These are phyloP conservation scores for Capsella rubella DNA, from an alignment of 441 rosid species.

Conservation along the genomic window DNA sequence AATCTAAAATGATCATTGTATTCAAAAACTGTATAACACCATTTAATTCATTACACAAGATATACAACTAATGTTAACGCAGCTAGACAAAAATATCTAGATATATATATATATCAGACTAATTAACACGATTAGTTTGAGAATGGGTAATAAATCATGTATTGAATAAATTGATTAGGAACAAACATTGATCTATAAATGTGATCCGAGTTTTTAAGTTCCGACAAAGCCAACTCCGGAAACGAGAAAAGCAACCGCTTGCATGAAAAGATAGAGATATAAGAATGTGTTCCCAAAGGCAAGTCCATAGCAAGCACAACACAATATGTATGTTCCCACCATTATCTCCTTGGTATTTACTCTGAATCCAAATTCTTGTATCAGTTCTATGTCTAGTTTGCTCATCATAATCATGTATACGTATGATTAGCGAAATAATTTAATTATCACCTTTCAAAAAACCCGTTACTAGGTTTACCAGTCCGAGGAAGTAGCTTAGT, in stretches of 20 bases:
- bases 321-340: conserved; percentile 47
- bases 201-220: conserved; percentile 13
- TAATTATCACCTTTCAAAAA: conserved; percentile 48
- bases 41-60: background rate
- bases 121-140: background rate
- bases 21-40: background rate
- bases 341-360: conserved; percentile 47
- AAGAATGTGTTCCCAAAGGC: conserved; percentile 46
- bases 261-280: conserved; percentile 52
- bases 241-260: conserved; percentile 51
- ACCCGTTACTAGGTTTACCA: conserved; percentile 42
- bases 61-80: background rate
- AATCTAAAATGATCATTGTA: background rate
- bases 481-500: conserved; percentile 36
- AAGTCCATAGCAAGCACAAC: conserved; percentile 49
- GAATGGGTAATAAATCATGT: conserved; percentile 2
- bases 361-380: conserved; percentile 40
- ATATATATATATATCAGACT: background rate
- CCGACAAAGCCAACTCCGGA: conserved; percentile 50
- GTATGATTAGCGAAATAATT: background rate
- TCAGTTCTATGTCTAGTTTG: too few species aligned
- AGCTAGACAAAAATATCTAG: background rate
- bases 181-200: background rate
- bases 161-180: background rate
- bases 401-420: too few species aligned